These are phyloP conservation scores for Blastobotrys raffinosifermentans DNA, from an alignment of 1,139 yeast genomes.

Conservation along the genomic window DNA sequence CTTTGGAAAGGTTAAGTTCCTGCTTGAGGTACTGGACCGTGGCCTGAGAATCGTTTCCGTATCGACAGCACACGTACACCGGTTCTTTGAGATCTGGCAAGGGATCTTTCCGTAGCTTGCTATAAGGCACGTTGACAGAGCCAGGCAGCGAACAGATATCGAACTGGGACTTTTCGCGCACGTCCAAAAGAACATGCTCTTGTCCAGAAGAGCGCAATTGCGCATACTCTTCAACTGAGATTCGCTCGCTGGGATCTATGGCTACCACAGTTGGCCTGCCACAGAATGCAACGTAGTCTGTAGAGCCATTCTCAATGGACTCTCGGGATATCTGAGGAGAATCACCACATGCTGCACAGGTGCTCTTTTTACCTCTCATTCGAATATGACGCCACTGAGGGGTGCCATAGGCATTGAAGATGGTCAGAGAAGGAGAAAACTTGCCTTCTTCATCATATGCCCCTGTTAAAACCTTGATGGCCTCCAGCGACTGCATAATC, in stretches of 20 bases:
- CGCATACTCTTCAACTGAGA: conserved; percentile 44
- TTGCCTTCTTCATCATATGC: conserved; percentile 36
- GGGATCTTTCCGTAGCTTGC: conserved; percentile 30
- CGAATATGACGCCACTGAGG: conserved; percentile 68
- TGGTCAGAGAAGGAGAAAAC: conserved; percentile 63
- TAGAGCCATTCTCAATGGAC: conserved; percentile 40
- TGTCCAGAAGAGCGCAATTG: conserved; percentile 15
- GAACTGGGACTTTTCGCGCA: conserved; percentile 74
- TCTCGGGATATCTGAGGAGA: conserved; percentile 41
- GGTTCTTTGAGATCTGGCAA: conserved; percentile 16
- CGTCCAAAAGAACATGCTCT: conserved; percentile 54
- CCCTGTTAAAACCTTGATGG: conserved; percentile 66
- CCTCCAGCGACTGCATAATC: conserved; percentile 79
- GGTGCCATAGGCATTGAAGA: conserved; percentile 68
- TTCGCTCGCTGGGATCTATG: conserved; percentile 43
- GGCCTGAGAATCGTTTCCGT: conserved; percentile 85
- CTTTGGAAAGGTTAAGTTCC: conserved; percentile 44
- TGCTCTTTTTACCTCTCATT: conserved; percentile 62
- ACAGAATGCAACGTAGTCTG: conserved; percentile 70
- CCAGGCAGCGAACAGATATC: conserved; percentile 55
- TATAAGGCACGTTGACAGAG: conserved; percentile 62
- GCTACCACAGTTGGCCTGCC: conserved; percentile 46
- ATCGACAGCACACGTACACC: conserved; percentile 61
- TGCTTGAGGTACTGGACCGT: conserved; percentile 57
- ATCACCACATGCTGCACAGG: conserved; percentile 64